Percentiles rank a stretch among this genome's conserved stretches.
These are phyloP conservation scores for Nicotiana tomentosiformis DNA, from an alignment of 257 asterid species.

Conservation along the genomic window DNA sequence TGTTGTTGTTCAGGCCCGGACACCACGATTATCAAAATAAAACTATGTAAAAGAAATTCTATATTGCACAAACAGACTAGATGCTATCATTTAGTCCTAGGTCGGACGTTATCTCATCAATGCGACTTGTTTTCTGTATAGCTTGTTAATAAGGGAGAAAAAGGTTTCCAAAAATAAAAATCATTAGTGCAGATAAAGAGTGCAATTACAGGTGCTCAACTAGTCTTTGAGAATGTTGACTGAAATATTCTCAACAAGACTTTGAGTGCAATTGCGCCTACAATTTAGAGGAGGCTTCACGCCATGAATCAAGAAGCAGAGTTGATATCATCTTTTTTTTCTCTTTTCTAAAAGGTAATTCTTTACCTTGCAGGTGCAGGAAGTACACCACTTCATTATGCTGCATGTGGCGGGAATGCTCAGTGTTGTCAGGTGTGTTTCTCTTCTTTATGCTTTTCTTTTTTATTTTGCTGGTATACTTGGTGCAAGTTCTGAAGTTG, in stretches of 20 bases:
- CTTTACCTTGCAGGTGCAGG: slow-evolving; percentile 59
- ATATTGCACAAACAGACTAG: too few species aligned
- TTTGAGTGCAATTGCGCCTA: background rate
- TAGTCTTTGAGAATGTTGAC: too few species aligned
- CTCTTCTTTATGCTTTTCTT: background rate
- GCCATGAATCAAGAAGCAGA: background rate
- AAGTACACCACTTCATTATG: slow-evolving; percentile 88
- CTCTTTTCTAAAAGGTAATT: background rate
- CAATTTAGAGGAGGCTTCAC: background rate
- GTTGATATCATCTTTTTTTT: background rate
- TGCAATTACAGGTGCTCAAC: too few species aligned
- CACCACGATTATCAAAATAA: too few species aligned
- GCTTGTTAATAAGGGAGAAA: background rate
- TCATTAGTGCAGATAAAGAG: background rate
- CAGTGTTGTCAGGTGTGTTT: slow-evolving; percentile 74
- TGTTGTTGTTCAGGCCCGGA: too few species aligned
- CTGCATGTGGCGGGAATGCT: slow-evolving; percentile 92
- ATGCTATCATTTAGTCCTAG: background rate
- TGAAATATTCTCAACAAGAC: too few species aligned
- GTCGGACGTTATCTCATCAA: background rate
- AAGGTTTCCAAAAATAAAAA: background rate
- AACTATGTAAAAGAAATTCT: background rate
- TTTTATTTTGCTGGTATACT: background rate
- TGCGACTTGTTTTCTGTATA: background rate
- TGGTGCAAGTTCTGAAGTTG: background rate